These are phyloP conservation scores for Lactarius sp. DNA, from an alignment of 768 basidiomycete species.

Conservation along the genomic window DNA sequence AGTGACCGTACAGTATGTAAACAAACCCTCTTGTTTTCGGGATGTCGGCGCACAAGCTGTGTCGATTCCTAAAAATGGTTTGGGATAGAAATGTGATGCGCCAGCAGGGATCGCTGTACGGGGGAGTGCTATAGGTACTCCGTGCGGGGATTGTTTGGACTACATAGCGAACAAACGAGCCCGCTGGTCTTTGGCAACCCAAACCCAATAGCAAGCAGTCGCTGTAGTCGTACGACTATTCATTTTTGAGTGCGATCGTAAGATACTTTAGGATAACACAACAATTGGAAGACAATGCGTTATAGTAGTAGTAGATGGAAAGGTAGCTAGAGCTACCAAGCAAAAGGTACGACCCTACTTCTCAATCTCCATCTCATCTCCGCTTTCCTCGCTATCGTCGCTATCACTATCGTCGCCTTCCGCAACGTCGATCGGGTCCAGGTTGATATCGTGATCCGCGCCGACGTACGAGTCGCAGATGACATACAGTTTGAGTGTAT, in stretches of 20 bases:
- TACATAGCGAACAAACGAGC: neutral
- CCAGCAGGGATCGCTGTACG: too few relatives aligned
- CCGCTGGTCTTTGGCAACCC: neutral
- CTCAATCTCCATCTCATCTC: slow-evolving; percentile 54
- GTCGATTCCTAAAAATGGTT: too few relatives aligned
- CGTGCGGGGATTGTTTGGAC: neutral
- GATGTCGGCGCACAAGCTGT: too few relatives aligned
- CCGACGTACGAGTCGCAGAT: slow-evolving; percentile 92
- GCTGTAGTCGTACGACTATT: neutral
- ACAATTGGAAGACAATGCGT: neutral
- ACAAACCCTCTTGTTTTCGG: too few relatives aligned
- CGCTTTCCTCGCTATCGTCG: slow-evolving; percentile 54
- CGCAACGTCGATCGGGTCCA: slow-evolving; percentile 80
- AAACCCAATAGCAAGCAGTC: neutral
- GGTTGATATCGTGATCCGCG: slow-evolving; percentile 85
- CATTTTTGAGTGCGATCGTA: neutral
- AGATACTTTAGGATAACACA: neutral
- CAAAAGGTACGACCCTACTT: slow-evolving; percentile 2
- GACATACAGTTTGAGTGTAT: slow-evolving; percentile 79
- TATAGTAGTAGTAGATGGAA: neutral
- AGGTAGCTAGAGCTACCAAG: too few relatives aligned
- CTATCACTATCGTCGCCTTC: slow-evolving; percentile 87
- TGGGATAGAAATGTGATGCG: too few relatives aligned
- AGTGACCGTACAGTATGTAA: too few relatives aligned
- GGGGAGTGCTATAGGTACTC: too few relatives aligned